Evolutionary conservation across 192 early-diverging fungal genomes (phyloP).

Genomic region (Gryganskiella cystojenkinii): DNA sequence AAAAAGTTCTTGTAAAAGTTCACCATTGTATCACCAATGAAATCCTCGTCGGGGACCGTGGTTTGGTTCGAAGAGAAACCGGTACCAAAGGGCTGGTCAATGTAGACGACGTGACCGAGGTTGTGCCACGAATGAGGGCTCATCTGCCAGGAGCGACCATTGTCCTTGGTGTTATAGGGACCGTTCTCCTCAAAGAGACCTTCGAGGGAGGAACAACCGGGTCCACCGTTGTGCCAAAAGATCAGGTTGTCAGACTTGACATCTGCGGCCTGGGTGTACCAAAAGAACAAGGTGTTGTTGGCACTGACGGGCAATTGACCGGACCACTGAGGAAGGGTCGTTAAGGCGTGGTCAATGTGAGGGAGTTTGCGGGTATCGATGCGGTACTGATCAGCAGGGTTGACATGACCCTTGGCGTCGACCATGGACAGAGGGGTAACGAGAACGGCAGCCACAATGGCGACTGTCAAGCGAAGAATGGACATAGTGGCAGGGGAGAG

Average conservation of each 20-base stretch:
- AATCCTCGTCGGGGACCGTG: not conserved
- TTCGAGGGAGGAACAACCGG: not conserved
- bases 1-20: slow-evolving; percentile 52
- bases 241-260: slow-evolving; percentile 4
- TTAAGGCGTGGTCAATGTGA: no score
- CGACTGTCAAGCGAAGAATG: no score
- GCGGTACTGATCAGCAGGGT: no score
- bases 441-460: no score
- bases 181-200: not conserved
- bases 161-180: not conserved
- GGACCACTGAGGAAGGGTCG: no score
- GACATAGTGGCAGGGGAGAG: no score
- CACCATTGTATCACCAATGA: slow-evolving; percentile 28
- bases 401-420: no score
- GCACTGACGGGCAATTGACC: no score
- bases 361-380: no score
- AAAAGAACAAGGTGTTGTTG: no score
- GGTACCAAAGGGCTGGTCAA: slow-evolving; percentile 1
- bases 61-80: slow-evolving; percentile 1
- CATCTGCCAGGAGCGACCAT: not conserved
- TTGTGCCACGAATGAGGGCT: not conserved
- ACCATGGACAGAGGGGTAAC: no score
- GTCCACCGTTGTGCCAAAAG: slow-evolving; percentile 11
- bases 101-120: slow-evolving; percentile 1
- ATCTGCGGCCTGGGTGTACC: no score